These are phyloP conservation scores for Colletotrichum zoysiae DNA, from an alignment of 2,329 filamentous ascomycete species.

Conservation along the genomic window DNA sequence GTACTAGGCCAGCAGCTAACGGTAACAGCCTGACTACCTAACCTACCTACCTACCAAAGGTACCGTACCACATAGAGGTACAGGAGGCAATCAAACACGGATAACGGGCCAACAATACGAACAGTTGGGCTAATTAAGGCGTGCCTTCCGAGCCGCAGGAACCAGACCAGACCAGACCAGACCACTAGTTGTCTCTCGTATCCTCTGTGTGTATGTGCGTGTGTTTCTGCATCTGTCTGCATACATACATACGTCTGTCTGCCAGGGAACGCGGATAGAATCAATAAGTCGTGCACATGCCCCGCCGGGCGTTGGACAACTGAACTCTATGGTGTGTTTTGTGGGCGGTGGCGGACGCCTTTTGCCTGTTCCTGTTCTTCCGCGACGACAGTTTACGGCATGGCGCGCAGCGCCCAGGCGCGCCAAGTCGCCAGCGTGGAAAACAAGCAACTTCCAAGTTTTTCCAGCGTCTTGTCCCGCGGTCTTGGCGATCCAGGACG, in stretches of 20 bases:
- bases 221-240: too few species aligned
- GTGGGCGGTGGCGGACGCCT: not conserved
- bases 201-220: not conserved
- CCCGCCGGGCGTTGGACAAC: not conserved
- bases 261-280: slow-evolving; percentile 13
- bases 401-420: slow-evolving; percentile 35
- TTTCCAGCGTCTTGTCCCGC: slow-evolving; percentile 40
- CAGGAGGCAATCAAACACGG: not conserved
- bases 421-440: slow-evolving; percentile 37
- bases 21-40: not conserved
- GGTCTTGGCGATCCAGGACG: slow-evolving; percentile 40
- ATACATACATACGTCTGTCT: too few species aligned
- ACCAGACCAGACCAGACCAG: not conserved
- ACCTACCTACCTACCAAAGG: not conserved
- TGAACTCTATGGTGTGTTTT: not conserved
- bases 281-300: slow-evolving; percentile 4
- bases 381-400: slow-evolving; percentile 6
- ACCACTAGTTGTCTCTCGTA: not conserved
- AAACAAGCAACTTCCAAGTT: slow-evolving; percentile 42
- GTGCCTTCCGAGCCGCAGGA: not conserved
- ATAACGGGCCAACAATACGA: not conserved
- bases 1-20: not conserved
- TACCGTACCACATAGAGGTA: not conserved
- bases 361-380: slow-evolving; percentile 1
- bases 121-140: not conserved